Percentiles rank a stretch among this genome's conserved stretches.
These are phyloP conservation scores for Filosporella fistucella DNA, from an alignment of 495 filamentous ascomycete species.

Conservation along the genomic window DNA sequence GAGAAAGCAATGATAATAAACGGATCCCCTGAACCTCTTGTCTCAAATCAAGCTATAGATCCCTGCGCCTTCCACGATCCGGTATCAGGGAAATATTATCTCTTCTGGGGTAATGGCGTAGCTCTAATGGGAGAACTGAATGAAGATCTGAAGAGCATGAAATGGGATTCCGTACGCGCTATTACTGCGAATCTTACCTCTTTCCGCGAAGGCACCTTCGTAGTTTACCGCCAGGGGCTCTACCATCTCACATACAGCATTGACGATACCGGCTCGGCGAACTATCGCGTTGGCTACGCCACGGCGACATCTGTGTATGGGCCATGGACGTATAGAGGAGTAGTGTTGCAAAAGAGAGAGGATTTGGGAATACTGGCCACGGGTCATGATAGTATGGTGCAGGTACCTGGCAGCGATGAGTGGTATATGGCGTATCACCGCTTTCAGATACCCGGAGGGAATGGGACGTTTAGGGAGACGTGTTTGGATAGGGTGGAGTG, in stretches of 20 bases:
- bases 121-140: neutral
- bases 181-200: neutral
- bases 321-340: neutral
- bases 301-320: neutral
- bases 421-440: slow-evolving; percentile 2
- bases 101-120: neutral
- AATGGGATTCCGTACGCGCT: neutral
- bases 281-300: neutral
- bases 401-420: neutral
- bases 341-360: neutral
- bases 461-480: neutral
- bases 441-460: neutral
- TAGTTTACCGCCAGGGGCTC: neutral
- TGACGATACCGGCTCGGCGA: neutral
- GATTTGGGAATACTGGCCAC: neutral
- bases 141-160: neutral
- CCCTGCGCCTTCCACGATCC: neutral
- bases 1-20: neutral
- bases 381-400: neutral
- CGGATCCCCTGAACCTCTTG: neutral
- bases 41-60: neutral
- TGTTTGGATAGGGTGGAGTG: neutral
- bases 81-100: neutral
- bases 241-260: neutral
- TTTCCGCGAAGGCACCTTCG: neutral